These are phyloP conservation scores for Quercus parvula DNA, from an alignment of 306 rosid species.

Conservation along the genomic window DNA sequence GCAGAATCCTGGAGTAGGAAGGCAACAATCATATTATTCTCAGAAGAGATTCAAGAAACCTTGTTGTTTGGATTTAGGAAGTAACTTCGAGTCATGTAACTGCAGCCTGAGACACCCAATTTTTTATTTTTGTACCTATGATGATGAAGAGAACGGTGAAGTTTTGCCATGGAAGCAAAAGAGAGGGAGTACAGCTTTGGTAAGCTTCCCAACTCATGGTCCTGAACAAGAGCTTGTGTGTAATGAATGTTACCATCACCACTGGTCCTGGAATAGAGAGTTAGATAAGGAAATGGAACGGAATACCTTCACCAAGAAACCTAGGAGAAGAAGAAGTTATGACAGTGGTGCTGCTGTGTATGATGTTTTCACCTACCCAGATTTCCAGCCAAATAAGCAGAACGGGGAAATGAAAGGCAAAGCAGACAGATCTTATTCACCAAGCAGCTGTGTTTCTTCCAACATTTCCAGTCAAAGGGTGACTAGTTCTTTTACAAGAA, in stretches of 20 bases:
- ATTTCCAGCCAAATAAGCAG: conserved; percentile 15
- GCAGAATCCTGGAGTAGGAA: conserved; percentile 9
- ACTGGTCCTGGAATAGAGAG: neutral
- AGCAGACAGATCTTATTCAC: conserved; percentile 8
- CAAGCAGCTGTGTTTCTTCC: neutral
- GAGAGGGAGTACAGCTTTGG: conserved; percentile 13
- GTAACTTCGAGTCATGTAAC: conserved; percentile 1
- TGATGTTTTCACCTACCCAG: conserved; percentile 33
- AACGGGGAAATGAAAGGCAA: conserved; percentile 14
- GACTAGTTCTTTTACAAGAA: conserved; percentile 22
- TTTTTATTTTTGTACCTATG: conserved; percentile 30
- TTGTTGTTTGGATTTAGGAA: conserved; percentile 22
- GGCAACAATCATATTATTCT: conserved; percentile 1
- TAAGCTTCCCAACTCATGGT: conserved; percentile 8
- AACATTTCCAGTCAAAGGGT: conserved; percentile 4
- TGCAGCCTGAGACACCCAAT: conserved; percentile 38
- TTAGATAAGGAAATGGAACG: conserved; percentile 21
- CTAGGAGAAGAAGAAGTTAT: conserved; percentile 28
- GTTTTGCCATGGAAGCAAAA: conserved; percentile 22
- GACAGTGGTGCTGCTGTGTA: conserved; percentile 19
- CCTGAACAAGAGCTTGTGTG: conserved; percentile 8
- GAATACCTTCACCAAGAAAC: conserved; percentile 5
- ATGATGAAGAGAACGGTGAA: conserved; percentile 6
- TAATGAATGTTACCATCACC: conserved; percentile 9
- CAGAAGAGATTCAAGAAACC: conserved; percentile 10